Conservation (phyloP, 2,329 filamentous ascomycete genomes). For the Paecilomyces niveus region DNA sequence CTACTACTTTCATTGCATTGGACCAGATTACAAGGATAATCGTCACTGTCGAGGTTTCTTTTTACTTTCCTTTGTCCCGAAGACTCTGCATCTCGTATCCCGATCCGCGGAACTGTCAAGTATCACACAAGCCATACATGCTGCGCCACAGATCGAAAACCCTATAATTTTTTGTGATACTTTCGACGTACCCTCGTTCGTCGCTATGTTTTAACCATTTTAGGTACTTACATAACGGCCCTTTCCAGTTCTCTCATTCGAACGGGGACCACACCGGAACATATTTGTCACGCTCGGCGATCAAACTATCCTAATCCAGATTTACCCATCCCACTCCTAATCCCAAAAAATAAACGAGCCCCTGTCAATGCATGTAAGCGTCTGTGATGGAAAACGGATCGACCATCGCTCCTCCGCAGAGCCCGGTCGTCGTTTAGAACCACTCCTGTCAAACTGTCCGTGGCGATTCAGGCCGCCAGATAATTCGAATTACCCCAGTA, state of each 20-base stretch:
- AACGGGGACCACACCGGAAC: background rate
- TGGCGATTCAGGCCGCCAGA: background rate
- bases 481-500: background rate
- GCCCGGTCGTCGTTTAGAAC: background rate
- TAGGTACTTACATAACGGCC: background rate
- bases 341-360: background rate
- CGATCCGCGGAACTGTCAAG: background rate
- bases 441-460: background rate
- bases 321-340: background rate
- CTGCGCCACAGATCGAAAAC: background rate
- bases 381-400: background rate
- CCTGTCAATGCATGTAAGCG: background rate
- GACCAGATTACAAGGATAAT: background rate
- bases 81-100: background rate
- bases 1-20: background rate
- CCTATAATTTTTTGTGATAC: background rate
- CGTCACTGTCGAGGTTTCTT: background rate
- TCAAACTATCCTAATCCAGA: background rate
- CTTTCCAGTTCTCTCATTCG: background rate
- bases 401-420: background rate
- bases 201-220: background rate
- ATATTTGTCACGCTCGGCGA: background rate
- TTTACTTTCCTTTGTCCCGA: background rate
- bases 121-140: background rate
- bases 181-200: background rate